Evolutionary conservation across 2,329 filamentous ascomycete species (phyloP).

Genomic region (Ramularia collo-cygni): DNA sequence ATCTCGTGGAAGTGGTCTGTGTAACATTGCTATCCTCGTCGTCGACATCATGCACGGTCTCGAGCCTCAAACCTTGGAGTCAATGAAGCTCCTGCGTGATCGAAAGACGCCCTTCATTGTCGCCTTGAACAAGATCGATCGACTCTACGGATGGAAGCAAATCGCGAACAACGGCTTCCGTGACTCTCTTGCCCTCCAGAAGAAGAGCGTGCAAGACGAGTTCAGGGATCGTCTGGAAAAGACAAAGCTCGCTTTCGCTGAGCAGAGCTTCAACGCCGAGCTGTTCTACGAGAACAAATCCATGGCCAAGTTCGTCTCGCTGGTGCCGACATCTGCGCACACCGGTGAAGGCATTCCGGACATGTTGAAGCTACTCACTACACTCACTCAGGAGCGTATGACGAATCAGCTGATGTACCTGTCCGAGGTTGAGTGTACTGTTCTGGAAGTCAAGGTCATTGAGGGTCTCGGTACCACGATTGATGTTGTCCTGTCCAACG

Average conservation of each 20-base stretch:
- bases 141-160: slow-evolving; percentile 98
- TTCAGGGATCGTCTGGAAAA: slow-evolving; percentile 84
- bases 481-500: slow-evolving; percentile 93
- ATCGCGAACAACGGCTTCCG: slow-evolving; percentile 98
- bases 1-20: slow-evolving; percentile 93
- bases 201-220: slow-evolving; percentile 87
- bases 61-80: slow-evolving; percentile 94
- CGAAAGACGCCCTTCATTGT: slow-evolving; percentile 97
- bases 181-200: slow-evolving; percentile 83
- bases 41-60: slow-evolving; percentile 99
- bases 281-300: slow-evolving; percentile 97
- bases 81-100: slow-evolving; percentile 87
- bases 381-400: slow-evolving; percentile 95
- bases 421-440: slow-evolving; percentile 93
- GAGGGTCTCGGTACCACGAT: slow-evolving; percentile 99
- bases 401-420: slow-evolving; percentile 96
- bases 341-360: slow-evolving; percentile 99
- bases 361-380: slow-evolving; percentile 91
- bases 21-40: slow-evolving; percentile 97
- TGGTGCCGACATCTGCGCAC: slow-evolving; percentile 93
- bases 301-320: slow-evolving; percentile 88
- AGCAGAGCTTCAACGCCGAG: slow-evolving; percentile 97
- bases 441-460: slow-evolving; percentile 97
- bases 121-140: slow-evolving; percentile 98
- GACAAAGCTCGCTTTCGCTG: slow-evolving; percentile 88